These are phyloP conservation scores for Cladosporium sp. DNA, from an alignment of 2,329 filamentous ascomycete species.

Conservation along the genomic window DNA sequence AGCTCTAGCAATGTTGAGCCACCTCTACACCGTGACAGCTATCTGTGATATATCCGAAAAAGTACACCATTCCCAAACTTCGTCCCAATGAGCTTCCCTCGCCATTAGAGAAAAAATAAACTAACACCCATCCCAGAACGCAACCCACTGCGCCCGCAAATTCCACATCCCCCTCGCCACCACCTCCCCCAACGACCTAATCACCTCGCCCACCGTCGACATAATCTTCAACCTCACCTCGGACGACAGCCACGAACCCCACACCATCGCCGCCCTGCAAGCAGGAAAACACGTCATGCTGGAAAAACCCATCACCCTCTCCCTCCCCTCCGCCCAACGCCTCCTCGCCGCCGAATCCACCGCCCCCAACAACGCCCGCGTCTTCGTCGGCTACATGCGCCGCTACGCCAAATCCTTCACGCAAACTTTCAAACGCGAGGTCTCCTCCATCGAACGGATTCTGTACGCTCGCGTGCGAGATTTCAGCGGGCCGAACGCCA, in stretches of 20 bases:
- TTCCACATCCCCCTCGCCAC: conserved; percentile 33
- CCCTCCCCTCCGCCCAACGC: conserved; percentile 40
- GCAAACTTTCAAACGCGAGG: conserved; percentile 49
- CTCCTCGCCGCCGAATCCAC: conserved; percentile 48
- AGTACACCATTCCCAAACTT: conserved; percentile 17
- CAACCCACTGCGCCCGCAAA: conserved; percentile 36
- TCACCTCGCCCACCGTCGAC: conserved; percentile 42
- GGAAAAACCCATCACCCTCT: conserved; percentile 55
- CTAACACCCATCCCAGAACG: conserved; percentile 15
- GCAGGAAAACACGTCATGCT: conserved; percentile 54
- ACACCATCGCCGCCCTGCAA: conserved; percentile 49
- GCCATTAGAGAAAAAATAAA: too few relatives aligned
- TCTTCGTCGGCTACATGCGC: conserved; percentile 59
- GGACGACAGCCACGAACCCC: conserved; percentile 52
- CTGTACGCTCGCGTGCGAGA: conserved; percentile 52
- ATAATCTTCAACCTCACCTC: conserved; percentile 51
- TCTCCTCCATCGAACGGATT: conserved; percentile 48
- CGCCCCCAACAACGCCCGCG: conserved; percentile 36
- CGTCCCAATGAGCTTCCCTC: background rate
- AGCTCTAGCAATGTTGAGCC: conserved; percentile 40
- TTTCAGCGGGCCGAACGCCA: conserved; percentile 52
- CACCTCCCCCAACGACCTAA: conserved; percentile 39
- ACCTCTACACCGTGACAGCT: conserved; percentile 43
- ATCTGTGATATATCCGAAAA: conserved; percentile 50
- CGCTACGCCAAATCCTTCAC: conserved; percentile 55